phyloP scores from a whole-genome alignment of 495 filamentous ascomycete species.

The Penicillium pulvis region DNA sequence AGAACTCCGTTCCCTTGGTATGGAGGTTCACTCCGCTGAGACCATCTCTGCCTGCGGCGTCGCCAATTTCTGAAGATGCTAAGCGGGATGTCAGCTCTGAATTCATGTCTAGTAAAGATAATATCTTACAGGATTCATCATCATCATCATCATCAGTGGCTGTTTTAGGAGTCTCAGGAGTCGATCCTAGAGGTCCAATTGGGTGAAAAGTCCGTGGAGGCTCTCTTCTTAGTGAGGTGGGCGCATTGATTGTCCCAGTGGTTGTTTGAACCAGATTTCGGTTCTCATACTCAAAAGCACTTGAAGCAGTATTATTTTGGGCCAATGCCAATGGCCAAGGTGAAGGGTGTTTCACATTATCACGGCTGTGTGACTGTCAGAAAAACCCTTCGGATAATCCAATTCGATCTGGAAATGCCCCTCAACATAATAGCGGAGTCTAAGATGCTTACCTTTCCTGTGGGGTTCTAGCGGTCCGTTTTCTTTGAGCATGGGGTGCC shows the following conservation, averaged over 20 bases:
- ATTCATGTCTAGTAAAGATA: neutral
- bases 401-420: neutral
- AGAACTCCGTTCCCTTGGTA: conserved; percentile 34
- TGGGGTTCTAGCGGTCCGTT: conserved; percentile 11
- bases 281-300: neutral
- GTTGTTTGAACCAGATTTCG: neutral
- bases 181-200: neutral
- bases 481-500: neutral
- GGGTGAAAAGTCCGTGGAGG: neutral
- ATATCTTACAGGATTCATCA: neutral
- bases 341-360: neutral
- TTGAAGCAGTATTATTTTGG: neutral
- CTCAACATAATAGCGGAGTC: neutral
- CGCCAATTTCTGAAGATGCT: conserved; percentile 20
- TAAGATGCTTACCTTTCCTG: conserved; percentile 11
- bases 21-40: conserved; percentile 29
- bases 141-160: neutral
- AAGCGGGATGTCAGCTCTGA: neutral
- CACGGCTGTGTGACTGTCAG: neutral
- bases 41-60: conserved; percentile 26
- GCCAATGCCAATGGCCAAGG: neutral
- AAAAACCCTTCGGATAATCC: neutral
- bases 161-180: neutral
- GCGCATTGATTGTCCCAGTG: neutral
- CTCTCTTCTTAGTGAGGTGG: neutral